Evolutionary conservation across 2,329 filamentous ascomycete genomes (phyloP).

Genomic region (Parastagonospora nodorum): DNA sequence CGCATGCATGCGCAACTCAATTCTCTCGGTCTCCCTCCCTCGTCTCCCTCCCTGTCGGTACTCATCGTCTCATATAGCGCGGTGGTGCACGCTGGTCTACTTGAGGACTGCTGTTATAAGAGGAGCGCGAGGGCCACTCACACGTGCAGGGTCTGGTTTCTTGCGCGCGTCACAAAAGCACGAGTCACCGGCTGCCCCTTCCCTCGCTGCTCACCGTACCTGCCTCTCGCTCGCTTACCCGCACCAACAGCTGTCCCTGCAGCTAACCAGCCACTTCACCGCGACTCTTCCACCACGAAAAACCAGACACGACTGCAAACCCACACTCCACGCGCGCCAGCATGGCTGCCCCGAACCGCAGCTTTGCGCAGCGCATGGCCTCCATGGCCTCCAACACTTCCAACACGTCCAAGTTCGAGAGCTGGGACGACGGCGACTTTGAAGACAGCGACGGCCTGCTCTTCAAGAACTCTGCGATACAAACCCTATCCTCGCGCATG

Average conservation of each 20-base stretch:
- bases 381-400: slow-evolving; percentile 60
- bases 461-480: slow-evolving; percentile 71
- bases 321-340: slow-evolving; percentile 25
- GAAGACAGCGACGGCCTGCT: slow-evolving; percentile 65
- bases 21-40: too few species aligned
- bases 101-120: too few species aligned
- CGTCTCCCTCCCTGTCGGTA: too few species aligned
- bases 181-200: slow-evolving; percentile 3
- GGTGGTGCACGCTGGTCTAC: too few species aligned
- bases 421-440: slow-evolving; percentile 63
- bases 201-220: slow-evolving; percentile 16
- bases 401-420: slow-evolving; percentile 64
- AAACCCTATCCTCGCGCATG: slow-evolving; percentile 79
- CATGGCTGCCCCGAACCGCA: slow-evolving; percentile 42
- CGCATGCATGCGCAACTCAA: too few species aligned
- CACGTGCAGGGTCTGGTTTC: neutral
- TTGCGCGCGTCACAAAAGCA: neutral
- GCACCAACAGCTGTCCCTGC: slow-evolving; percentile 11
- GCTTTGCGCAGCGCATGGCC: slow-evolving; percentile 47
- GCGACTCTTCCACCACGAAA: slow-evolving; percentile 12
- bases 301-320: slow-evolving; percentile 17
- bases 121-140: neutral
- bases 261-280: slow-evolving; percentile 15
- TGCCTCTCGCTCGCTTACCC: slow-evolving; percentile 6
- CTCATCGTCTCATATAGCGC: too few species aligned